These are phyloP conservation scores for Dactylis glomerata DNA, from an alignment of 176 grass and related monocot species.

Conservation along the genomic window DNA sequence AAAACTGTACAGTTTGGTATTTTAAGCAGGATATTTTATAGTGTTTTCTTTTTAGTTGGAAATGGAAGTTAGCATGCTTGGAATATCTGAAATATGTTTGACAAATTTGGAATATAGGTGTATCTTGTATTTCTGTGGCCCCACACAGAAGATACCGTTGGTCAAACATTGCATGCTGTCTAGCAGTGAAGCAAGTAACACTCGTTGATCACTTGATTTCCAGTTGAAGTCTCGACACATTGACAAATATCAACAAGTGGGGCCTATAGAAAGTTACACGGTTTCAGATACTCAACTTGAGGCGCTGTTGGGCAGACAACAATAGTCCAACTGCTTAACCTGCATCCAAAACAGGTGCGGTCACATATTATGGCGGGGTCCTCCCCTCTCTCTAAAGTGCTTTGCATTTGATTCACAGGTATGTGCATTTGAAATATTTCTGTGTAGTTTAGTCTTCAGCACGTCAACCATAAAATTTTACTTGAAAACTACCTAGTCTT, in stretches of 20 bases:
- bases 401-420: conserved; percentile 34
- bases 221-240: conserved; percentile 39
- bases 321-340: conserved; percentile 75
- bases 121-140: conserved; percentile 48
- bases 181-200: conserved; percentile 38
- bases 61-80: conserved; percentile 26
- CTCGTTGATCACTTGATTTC: conserved; percentile 54
- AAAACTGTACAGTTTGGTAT: neutral
- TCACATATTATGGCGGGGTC: conserved; percentile 53
- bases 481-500: neutral
- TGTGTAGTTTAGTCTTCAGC: conserved; percentile 2
- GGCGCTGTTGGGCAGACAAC: conserved; percentile 58
- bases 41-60: conserved; percentile 21
- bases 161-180: conserved; percentile 41
- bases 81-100: conserved; percentile 31
- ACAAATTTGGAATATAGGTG: conserved; percentile 16
- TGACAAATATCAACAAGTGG: conserved; percentile 55
- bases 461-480: neutral
- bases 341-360: conserved; percentile 66
- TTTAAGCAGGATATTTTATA: neutral
- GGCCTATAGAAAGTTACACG: conserved; percentile 40
- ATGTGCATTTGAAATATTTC: conserved; percentile 1
- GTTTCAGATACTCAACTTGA: conserved; percentile 46
- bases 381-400: conserved; percentile 22
- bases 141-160: conserved; percentile 38